Evolutionary conservation across 2,329 filamentous ascomycete species (phyloP), one percentile per base, ranked within the genome.

Genomic region (Aspergillus tubingensis): DNA sequence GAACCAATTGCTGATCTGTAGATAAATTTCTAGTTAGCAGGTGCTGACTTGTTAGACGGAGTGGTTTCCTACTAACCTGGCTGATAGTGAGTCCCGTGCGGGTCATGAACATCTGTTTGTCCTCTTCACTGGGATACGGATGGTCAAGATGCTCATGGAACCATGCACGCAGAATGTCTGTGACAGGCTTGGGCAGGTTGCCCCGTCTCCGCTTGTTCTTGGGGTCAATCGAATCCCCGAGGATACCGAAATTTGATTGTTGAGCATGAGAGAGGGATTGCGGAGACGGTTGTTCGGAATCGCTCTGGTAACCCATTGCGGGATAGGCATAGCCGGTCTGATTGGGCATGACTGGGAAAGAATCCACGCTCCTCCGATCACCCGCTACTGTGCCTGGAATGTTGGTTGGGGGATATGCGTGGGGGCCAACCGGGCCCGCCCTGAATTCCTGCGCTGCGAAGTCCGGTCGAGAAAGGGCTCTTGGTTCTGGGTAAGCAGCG

Each of bases 141-240:
- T 95, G 91, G 62, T 87, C 82, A 7, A 92, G 76, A 74, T 95
- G 90, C n/a, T 83, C 82, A 54, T 88, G 77, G 66, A 96, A 93
- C 92, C 92, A 96, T 0, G 85, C 81, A 57, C 90, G 86, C 43
- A 96, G 81, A 66, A 91, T 88, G 72, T 93, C 90, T 0, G 92
- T 96, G 0, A 91, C 91, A 57, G 92, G 90, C 72, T 96, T 96
- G n/a, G 92, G 92, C 3, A 96, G 81, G 70, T 96, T 96, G 1
- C 92, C 92, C 41, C 92, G 84, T 55, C 92, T 83, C 73, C 82
- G 80, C 68, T 83, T 84, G 38, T 73, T 76, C 63, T 75, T 77
- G 8, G 76, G 68, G 57, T 79, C 77, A 25, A 71, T 67, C 17
- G 70, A 59, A 38, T 77, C 76, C 0, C 75, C 73, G 59, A 78